These are phyloP conservation scores for Dichotomopilus funicola DNA, from an alignment of 2,329 filamentous ascomycete species.

Conservation along the genomic window DNA sequence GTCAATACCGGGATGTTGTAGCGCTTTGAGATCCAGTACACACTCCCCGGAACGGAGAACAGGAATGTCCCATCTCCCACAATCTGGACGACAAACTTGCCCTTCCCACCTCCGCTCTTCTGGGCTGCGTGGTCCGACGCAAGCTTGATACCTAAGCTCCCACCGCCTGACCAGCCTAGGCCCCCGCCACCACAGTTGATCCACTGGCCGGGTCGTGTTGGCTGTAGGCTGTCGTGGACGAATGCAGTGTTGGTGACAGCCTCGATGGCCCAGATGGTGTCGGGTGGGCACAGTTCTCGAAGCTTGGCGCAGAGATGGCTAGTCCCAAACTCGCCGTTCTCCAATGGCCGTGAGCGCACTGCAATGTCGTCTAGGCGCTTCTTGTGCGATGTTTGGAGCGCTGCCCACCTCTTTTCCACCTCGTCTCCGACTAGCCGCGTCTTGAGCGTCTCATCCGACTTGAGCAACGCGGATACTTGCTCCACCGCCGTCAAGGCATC, in stretches of 20 bases:
- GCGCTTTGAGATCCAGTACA: slow-evolving; percentile 43
- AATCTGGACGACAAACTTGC: slow-evolving; percentile 43
- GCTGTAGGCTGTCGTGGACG: slow-evolving; percentile 62
- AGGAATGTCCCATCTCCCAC: slow-evolving; percentile 46
- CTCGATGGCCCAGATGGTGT: slow-evolving; percentile 67
- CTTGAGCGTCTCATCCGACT: slow-evolving; percentile 36
- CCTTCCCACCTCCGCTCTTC: slow-evolving; percentile 30
- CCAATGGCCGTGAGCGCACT: slow-evolving; percentile 48
- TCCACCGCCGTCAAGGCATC: slow-evolving; percentile 58
- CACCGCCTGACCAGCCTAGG: slow-evolving; percentile 48
- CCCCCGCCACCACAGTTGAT: slow-evolving; percentile 50
- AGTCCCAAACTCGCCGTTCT: slow-evolving; percentile 56
- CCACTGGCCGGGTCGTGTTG: slow-evolving; percentile 46
- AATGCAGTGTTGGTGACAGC: slow-evolving; percentile 63
- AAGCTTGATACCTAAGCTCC: slow-evolving; percentile 44
- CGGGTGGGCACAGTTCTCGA: slow-evolving; percentile 32
- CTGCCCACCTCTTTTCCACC: slow-evolving; percentile 41
- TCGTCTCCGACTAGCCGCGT: slow-evolving; percentile 34
- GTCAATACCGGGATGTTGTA: slow-evolving; percentile 44
- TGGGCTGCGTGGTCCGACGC: slow-evolving; percentile 35
- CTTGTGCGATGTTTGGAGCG: slow-evolving; percentile 51
- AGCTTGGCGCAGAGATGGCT: slow-evolving; percentile 37
- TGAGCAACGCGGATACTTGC: slow-evolving; percentile 61
- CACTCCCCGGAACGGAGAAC: slow-evolving; percentile 42
- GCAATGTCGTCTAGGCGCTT: slow-evolving; percentile 55